A percentile compares a stretch with the other conserved stretches of the same genome.
These are phyloP conservation scores for Metschnikowia sp. DNA, from an alignment of 805 yeast species.

Conservation along the genomic window DNA sequence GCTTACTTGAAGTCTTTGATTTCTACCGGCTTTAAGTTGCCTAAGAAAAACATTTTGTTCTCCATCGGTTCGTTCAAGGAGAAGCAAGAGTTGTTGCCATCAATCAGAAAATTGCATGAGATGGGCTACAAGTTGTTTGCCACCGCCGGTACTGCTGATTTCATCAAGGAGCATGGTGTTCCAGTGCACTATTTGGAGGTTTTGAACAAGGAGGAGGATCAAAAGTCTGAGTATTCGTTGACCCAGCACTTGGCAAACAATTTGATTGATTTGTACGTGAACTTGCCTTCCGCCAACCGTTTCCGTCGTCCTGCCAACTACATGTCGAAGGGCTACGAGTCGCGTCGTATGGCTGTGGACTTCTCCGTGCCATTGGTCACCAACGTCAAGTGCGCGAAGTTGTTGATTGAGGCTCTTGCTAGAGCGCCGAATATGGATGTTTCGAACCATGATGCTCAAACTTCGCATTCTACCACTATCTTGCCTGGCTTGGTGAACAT, in stretches of 20 bases:
- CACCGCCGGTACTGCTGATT: constrained; percentile 98
- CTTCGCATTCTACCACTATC: constrained; percentile 77
- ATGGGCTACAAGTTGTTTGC: constrained; percentile 91
- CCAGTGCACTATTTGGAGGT: constrained; percentile 96
- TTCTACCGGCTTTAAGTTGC: constrained; percentile 92
- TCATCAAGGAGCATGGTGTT: constrained; percentile 88
- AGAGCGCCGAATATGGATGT: constrained; percentile 67
- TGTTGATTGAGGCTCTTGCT: constrained; percentile 89
- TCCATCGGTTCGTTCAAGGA: constrained; percentile 97
- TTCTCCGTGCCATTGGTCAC: constrained; percentile 97
- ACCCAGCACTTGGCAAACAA: constrained; percentile 96
- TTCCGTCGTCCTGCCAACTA: constrained; percentile 98
- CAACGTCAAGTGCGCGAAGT: constrained; percentile 94
- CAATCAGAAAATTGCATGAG: constrained; percentile 74
- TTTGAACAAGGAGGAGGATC: constrained; percentile 66
- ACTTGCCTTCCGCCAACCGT: constrained; percentile 93
- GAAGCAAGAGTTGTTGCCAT: constrained; percentile 88
- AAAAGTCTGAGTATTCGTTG: constrained; percentile 90
- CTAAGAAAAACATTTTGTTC: constrained; percentile 89
- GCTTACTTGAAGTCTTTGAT: constrained; percentile 93
- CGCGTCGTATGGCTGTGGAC: constrained; percentile 99
- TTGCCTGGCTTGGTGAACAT: constrained; percentile 87
- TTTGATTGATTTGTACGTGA: constrained; percentile 92
- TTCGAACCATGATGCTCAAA: constrained; percentile 78
- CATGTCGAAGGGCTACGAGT: constrained; percentile 94